Evolutionary conservation across 1,284 basidiomycete species (phyloP).

Genomic region (Malassezia globosa): DNA sequence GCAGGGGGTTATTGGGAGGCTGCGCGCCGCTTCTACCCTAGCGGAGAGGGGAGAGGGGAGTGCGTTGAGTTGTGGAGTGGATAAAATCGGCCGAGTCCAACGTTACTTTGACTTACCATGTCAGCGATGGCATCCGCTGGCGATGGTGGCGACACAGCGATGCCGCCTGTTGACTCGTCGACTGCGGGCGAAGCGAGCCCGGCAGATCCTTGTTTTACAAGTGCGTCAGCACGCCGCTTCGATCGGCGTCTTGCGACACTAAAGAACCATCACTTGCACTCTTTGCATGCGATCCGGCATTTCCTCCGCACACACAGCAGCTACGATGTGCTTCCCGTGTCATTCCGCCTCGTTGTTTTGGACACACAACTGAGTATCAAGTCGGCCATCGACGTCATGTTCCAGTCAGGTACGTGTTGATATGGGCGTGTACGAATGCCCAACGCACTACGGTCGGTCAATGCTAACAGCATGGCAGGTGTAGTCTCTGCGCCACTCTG

Average conservation of each 20-base stretch:
- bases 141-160: not conserved
- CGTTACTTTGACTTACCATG: not conserved
- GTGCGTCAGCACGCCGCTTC: not conserved
- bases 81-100: not conserved
- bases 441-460: no score
- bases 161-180: not conserved
- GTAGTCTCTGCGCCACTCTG: constrained; percentile 98
- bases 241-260: constrained; percentile 13
- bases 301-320: constrained; percentile 74
- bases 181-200: not conserved
- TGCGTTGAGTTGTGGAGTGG: no score
- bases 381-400: constrained; percentile 46
- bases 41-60: no score
- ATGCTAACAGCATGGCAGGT: no score
- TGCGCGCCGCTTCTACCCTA: not conserved
- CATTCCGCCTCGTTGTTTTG: constrained; percentile 87
- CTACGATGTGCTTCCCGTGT: constrained; percentile 92
- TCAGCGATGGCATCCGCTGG: not conserved
- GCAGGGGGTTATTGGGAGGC: not conserved
- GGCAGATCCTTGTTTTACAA: not conserved
- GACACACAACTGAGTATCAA: constrained; percentile 53
- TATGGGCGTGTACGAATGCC: not conserved
- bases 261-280: constrained; percentile 47
- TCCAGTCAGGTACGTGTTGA: constrained; percentile 43
- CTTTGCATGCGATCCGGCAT: constrained; percentile 64